Percentiles rank a stretch among this genome's conserved stretches.
Conservation (phyloP, 1,284 basidiomycete genomes). For the Crepidotus sp. region DNA sequence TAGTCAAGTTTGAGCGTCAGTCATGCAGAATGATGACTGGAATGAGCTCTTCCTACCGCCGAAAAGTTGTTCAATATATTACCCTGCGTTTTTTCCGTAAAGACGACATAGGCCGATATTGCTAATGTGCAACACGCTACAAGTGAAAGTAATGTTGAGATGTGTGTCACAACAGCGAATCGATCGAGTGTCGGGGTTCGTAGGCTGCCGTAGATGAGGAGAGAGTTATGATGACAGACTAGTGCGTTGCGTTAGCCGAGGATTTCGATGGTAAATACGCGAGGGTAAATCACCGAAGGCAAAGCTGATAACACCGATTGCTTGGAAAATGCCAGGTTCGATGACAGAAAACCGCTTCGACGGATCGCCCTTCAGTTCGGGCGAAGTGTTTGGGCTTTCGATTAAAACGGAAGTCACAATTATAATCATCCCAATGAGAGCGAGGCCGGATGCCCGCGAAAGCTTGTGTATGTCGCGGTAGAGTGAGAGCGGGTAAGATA, state of each 20-base stretch:
- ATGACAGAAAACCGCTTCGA: slow-evolving; percentile 64
- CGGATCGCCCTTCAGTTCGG: slow-evolving; percentile 72
- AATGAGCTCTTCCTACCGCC: slow-evolving; percentile 31
- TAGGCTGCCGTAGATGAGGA: slow-evolving; percentile 91
- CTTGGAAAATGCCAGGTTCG: slow-evolving; percentile 76
- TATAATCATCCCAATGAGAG: slow-evolving; percentile 87
- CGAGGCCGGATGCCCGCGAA: slow-evolving; percentile 84
- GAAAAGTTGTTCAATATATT: slow-evolving; percentile 94
- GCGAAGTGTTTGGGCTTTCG: slow-evolving; percentile 76
- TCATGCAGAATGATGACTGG: slow-evolving; percentile 18
- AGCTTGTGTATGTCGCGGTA: slow-evolving; percentile 98
- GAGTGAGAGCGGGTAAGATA: slow-evolving; percentile 92
- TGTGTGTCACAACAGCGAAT: slow-evolving; percentile 89
- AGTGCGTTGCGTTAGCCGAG: not conserved
- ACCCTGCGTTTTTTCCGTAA: slow-evolving; percentile 90
- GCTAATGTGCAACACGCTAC: slow-evolving; percentile 79
- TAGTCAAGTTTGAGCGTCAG: not conserved
- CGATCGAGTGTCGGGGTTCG: slow-evolving; percentile 91
- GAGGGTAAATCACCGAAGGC: slow-evolving; percentile 50
- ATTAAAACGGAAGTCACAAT: slow-evolving; percentile 86
- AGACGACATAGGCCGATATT: slow-evolving; percentile 86
- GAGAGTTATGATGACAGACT: slow-evolving; percentile 90
- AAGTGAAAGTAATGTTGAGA: slow-evolving; percentile 78
- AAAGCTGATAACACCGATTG: slow-evolving; percentile 93
- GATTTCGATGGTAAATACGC: not conserved